These are phyloP conservation scores for Kodamaea lidongshanica DNA, from an alignment of 805 yeast genomes.

Conservation along the genomic window DNA sequence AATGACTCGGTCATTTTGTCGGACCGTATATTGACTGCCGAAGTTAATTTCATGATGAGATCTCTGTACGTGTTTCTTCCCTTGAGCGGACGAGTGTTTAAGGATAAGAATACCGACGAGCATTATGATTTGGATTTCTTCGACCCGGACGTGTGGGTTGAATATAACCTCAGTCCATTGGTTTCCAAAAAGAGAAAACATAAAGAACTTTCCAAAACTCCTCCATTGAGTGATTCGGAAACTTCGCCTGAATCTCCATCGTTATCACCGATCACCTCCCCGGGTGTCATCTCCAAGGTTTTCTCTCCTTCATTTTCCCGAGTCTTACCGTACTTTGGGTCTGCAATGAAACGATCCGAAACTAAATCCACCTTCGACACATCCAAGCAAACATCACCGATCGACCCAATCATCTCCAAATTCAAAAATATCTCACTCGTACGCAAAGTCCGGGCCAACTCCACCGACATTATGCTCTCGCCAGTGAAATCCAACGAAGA, in stretches of 20 bases:
- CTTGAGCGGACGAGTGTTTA: conserved; percentile 64
- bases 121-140: conserved; percentile 66
- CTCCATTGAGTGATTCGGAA: background rate
- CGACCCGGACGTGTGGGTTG: conserved; percentile 74
- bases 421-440: conserved; percentile 12
- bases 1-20: conserved; percentile 77
- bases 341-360: too few species aligned
- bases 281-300: too few species aligned
- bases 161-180: conserved; percentile 68
- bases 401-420: conserved; percentile 19
- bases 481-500: too few species aligned
- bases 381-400: background rate
- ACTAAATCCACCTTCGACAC: too few species aligned
- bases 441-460: conserved; percentile 4
- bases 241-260: too few species aligned
- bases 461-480: background rate
- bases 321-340: too few species aligned
- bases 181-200: conserved; percentile 40
- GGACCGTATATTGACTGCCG: conserved; percentile 68
- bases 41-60: conserved; percentile 84
- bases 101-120: conserved; percentile 53
- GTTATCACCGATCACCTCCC: too few species aligned
- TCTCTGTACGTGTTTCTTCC: conserved; percentile 78
- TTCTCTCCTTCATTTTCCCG: too few species aligned
- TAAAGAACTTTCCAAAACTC: conserved; percentile 16